These are phyloP conservation scores for Metschnikowia kofuensis DNA, from an alignment of 805 yeast species.

Conservation along the genomic window DNA sequence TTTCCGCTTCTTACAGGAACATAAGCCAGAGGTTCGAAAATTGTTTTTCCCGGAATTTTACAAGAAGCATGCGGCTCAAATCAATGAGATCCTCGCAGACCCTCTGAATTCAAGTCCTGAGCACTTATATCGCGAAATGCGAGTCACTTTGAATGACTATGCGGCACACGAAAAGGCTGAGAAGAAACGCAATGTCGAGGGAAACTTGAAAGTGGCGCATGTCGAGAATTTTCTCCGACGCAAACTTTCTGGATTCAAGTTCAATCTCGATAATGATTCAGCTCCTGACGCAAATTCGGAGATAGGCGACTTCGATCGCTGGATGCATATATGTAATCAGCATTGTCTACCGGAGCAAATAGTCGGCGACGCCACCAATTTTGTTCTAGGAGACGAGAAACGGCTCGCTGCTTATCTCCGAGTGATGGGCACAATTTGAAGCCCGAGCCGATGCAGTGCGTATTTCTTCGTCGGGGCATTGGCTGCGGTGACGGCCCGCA, in stretches of 20 bases:
- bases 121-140: conserved; percentile 24
- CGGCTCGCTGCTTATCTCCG: conserved; percentile 27
- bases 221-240: conserved; percentile 21
- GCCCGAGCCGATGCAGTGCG: conserved; percentile 3
- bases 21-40: conserved; percentile 29
- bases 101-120: conserved; percentile 18
- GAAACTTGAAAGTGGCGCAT: conserved; percentile 31
- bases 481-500: background rate
- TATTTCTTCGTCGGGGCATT: background rate
- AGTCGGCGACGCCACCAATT: conserved; percentile 30
- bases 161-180: conserved; percentile 25
- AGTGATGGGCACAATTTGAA: background rate
- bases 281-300: background rate
- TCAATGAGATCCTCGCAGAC: conserved; percentile 1
- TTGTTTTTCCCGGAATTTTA: conserved; percentile 28
- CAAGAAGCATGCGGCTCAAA: conserved; percentile 13
- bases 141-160: conserved; percentile 28
- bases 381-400: conserved; percentile 41
- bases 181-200: conserved; percentile 19
- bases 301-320: conserved; percentile 20
- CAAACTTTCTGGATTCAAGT: background rate
- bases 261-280: background rate
- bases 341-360: conserved; percentile 19
- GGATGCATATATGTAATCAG: conserved; percentile 29
- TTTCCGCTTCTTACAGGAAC: conserved; percentile 25